Conservation (phyloP, 306 rosid genomes). For the Malus fusca region DNA sequence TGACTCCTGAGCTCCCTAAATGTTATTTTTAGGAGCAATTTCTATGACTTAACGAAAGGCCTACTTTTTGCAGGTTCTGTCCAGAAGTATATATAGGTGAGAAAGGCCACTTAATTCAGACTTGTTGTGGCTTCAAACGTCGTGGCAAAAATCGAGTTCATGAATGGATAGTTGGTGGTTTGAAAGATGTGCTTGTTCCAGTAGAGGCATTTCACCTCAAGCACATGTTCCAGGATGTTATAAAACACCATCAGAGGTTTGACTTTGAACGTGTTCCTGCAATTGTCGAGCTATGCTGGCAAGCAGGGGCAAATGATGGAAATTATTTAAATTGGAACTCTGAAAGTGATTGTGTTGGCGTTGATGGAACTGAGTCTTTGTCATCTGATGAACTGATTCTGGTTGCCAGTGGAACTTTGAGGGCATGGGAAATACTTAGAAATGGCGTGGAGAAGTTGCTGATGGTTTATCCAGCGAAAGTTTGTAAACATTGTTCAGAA, state of each 20-base stretch:
- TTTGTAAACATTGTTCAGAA: slow-evolving; percentile 78
- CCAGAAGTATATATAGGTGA: slow-evolving; percentile 65
- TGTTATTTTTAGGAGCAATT: neutral
- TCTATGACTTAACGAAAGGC: neutral
- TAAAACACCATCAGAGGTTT: slow-evolving; percentile 63
- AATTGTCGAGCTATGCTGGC: slow-evolving; percentile 72
- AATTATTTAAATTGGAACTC: slow-evolving; percentile 26
- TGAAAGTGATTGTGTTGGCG: slow-evolving; percentile 21
- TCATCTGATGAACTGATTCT: slow-evolving; percentile 34
- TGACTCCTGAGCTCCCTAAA: too few species aligned
- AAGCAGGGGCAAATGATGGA: slow-evolving; percentile 58
- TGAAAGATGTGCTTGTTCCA: slow-evolving; percentile 66
- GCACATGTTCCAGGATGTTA: slow-evolving; percentile 62
- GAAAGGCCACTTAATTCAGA: slow-evolving; percentile 66
- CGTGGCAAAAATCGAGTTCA: slow-evolving; percentile 61
- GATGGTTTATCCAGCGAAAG: slow-evolving; percentile 69
- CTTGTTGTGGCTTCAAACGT: slow-evolving; percentile 62
- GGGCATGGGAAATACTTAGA: slow-evolving; percentile 72
- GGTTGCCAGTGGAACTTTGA: slow-evolving; percentile 51
- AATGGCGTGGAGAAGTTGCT: slow-evolving; percentile 63
- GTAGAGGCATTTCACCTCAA: slow-evolving; percentile 63
- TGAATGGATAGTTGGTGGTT: slow-evolving; percentile 59
- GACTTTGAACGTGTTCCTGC: slow-evolving; percentile 81
- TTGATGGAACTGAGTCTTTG: slow-evolving; percentile 27
- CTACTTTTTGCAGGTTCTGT: slow-evolving; percentile 53